Conservation (phyloP, 192 early-diverging fungal species). For the Coemansia biformis region DNA sequence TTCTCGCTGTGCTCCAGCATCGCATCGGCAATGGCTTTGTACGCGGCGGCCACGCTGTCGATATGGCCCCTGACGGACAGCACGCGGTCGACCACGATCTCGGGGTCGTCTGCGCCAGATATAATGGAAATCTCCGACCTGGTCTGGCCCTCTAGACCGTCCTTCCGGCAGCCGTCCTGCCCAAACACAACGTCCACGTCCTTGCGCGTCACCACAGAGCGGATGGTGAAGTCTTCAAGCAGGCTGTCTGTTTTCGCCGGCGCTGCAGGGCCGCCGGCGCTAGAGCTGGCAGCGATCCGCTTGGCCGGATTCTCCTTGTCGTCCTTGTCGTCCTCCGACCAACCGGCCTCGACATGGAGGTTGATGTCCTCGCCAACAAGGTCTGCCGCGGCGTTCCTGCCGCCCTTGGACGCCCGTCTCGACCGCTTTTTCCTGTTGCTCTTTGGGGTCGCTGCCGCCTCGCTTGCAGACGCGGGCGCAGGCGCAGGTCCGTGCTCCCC, state of each 20-base stretch:
- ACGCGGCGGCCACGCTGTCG: conserved; percentile 18
- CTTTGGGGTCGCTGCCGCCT: no score
- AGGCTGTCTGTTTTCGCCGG: conserved; percentile 11
- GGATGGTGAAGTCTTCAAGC: conserved; percentile 39
- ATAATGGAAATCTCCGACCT: conserved; percentile 20
- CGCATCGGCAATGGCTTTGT: conserved; percentile 24
- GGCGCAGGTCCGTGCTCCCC: no score
- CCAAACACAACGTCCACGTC: conserved; percentile 46
- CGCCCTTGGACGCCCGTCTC: conserved; percentile 14
- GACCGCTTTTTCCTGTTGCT: conserved; percentile 24
- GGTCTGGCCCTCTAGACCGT: conserved; percentile 19
- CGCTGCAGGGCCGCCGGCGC: conserved; percentile 10
- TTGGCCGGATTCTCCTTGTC: conserved; percentile 41
- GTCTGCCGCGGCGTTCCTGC: conserved; percentile 8
- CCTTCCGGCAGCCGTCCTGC: conserved; percentile 8
- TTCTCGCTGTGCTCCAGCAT: conserved; percentile 10
- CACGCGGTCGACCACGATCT: conserved; percentile 49
- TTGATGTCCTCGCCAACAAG: conserved; percentile 41
- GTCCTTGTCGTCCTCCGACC: conserved; percentile 48
- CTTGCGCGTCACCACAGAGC: conserved; percentile 48
- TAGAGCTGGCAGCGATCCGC: conserved; percentile 20
- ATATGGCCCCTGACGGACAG: conserved; percentile 41
- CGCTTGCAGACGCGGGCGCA: no score
- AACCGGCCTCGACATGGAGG: conserved; percentile 39
- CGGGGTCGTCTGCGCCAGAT: conserved; percentile 47